Base-by-base conservation (phyloP, 2,329 filamentous ascomycete genomes). In the Celoporthe dispersa region DNA sequence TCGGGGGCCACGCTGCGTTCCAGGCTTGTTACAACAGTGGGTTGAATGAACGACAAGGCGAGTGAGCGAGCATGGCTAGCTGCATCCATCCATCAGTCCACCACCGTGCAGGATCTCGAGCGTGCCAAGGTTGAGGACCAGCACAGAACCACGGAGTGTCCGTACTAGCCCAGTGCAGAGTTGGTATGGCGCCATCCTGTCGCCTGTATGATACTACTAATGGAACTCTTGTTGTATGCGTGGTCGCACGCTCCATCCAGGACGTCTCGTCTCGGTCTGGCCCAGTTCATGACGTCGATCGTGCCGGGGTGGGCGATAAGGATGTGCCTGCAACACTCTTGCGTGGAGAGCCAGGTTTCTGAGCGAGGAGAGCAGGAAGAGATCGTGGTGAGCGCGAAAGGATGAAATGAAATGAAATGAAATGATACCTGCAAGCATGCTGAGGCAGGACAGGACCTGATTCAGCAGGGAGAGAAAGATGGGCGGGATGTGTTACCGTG, bases 271-370 rank as follows among this genome's bases (percentile, higher is more conserved):
- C 22, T 19, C 19, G 57, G 33, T 37, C 33, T 60, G 57, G 57
- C 31, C 57, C 57, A 37, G 19, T 8, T 60, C 11, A 60, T 60
- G 57, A 60, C 57, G 57, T 60, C 57, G 57, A 22, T 37, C 33
- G 7, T 60, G 16, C 57, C 22, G 31, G 57, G 7, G 57, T 19
- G 33, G 33, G 57, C 19, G 57, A 37, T 37, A 33, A 60, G 57
- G 22, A 60, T n/a, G 25, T 28, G 57, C 57, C 57, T 37, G 33
- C 31, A 37, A 37, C 19, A 25, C 19, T 11, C 6, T 31, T 57
- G 33, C 33, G 25, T 31, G 11, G 22, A n/a, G 33, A 60, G 19
- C 2, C 22, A 14, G 19, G 19, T 60, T 12, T 35, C 8, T 16
- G 53, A 35, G 41, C 35, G 19, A 2, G 9, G 3, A 55, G 1